A percentile compares a stretch with the other conserved stretches of the same genome.
phyloP scores from a whole-genome alignment of 2,329 filamentous ascomycete genomes.

The Aspergillus glaucus region DNA sequence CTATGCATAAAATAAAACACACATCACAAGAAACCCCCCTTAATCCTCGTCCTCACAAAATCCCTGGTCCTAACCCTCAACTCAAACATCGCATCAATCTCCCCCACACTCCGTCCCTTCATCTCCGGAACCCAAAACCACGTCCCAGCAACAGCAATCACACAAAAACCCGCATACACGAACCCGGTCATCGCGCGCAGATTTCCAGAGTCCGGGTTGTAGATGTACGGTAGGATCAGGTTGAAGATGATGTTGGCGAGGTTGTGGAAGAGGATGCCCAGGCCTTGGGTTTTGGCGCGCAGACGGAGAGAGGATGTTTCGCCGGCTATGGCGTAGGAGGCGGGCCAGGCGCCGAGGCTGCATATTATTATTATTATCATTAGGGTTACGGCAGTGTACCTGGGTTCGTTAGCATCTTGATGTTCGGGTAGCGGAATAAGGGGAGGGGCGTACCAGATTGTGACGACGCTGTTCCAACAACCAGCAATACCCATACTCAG shows the following conservation, averaged over 20 bases:
- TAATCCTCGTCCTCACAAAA: slow-evolving; percentile 18
- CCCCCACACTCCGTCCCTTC: slow-evolving; percentile 41
- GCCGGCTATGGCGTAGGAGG: slow-evolving; percentile 30
- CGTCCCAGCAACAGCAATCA: slow-evolving; percentile 25
- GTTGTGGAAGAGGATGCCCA: slow-evolving; percentile 39
- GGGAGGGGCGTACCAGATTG: slow-evolving; percentile 32
- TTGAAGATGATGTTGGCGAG: slow-evolving; percentile 39
- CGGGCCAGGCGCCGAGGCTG: slow-evolving; percentile 30
- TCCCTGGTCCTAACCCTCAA: slow-evolving; percentile 13
- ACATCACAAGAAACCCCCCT: neutral
- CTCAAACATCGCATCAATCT: slow-evolving; percentile 43
- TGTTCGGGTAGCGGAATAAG: neutral
- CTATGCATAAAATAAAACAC: neutral
- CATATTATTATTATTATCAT: slow-evolving; percentile 41
- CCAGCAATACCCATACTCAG: slow-evolving; percentile 44
- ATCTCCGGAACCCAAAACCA: slow-evolving; percentile 50
- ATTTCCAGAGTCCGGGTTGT: slow-evolving; percentile 42
- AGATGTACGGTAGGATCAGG: slow-evolving; percentile 47
- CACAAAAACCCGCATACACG: slow-evolving; percentile 32
- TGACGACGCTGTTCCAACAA: slow-evolving; percentile 34
- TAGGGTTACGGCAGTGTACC: slow-evolving; percentile 38
- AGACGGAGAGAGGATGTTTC: slow-evolving; percentile 32
- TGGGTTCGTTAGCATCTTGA: slow-evolving; percentile 9
- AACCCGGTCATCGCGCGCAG: slow-evolving; percentile 39
- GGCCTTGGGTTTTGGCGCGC: slow-evolving; percentile 32